Conservation (phyloP, 2,329 filamentous ascomycete genomes). For the Sclerotinia subarctica region DNA sequence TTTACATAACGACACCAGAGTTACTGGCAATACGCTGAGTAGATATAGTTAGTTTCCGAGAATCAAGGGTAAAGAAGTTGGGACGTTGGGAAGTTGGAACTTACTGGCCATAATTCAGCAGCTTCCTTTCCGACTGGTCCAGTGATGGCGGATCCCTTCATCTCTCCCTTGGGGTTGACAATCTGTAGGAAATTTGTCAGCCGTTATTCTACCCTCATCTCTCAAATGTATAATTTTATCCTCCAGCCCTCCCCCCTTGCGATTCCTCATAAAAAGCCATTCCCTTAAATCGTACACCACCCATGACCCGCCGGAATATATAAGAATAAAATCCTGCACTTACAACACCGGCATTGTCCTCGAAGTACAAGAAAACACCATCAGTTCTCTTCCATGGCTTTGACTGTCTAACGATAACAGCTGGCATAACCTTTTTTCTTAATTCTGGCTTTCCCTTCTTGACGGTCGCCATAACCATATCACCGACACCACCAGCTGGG, state of each 20-base stretch:
- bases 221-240: neutral
- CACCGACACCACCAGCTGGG: constrained; percentile 94
- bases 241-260: neutral
- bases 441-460: constrained; percentile 99
- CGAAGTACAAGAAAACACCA: constrained; percentile 99
- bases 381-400: constrained; percentile 99
- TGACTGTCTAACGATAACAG: constrained; percentile 96
- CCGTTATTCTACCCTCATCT: constrained; percentile 19
- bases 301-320: neutral
- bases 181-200: constrained; percentile 60
- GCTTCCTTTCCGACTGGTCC: constrained; percentile 99
- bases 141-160: constrained; percentile 99
- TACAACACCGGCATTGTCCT: constrained; percentile 99
- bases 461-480: constrained; percentile 99
- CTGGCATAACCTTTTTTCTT: constrained; percentile 99
- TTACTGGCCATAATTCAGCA: constrained; percentile 97
- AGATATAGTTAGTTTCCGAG: constrained; percentile 28
- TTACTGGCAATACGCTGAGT: constrained; percentile 95
- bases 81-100: constrained; percentile 40
- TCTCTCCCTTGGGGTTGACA: constrained; percentile 99
- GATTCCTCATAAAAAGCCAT: neutral
- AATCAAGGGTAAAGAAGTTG: constrained; percentile 34
- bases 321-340: constrained; percentile 44
- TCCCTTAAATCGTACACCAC: neutral
- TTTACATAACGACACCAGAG: constrained; percentile 99